These are phyloP conservation scores for Dioscorea dumetorum DNA, from an alignment of 106 monocot species.

Conservation along the genomic window DNA sequence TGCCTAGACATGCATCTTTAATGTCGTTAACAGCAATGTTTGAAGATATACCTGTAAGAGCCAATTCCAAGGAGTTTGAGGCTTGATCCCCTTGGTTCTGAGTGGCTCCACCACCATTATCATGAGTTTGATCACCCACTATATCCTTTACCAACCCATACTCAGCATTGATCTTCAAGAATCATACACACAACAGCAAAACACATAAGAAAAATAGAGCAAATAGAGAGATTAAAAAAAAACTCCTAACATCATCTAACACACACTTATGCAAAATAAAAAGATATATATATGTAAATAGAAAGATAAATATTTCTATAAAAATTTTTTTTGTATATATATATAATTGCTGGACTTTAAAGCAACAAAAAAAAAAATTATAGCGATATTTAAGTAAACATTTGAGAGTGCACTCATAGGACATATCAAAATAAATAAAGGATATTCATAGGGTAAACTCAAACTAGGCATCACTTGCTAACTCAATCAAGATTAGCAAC, in stretches of 20 bases:
- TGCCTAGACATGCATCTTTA: no score
- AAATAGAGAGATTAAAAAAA: background rate
- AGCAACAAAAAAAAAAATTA: no score
- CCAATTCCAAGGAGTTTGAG: constrained; percentile 39
- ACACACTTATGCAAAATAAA: no score
- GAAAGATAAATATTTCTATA: no score
- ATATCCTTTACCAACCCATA: constrained; percentile 61
- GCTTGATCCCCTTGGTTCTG: constrained; percentile 23
- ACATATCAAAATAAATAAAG: no score
- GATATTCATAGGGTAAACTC: no score
- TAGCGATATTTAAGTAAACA: no score
- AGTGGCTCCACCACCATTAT: constrained; percentile 9
- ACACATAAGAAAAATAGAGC: background rate
- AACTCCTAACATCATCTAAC: background rate
- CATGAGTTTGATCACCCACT: constrained; percentile 22
- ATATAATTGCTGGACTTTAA: no score
- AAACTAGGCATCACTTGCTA: background rate
- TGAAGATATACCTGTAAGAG: constrained; percentile 42
- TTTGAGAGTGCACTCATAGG: no score
- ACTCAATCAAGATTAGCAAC: background rate
- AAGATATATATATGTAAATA: no score
- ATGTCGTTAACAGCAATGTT: no score
- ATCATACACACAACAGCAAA: background rate
- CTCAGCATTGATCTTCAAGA: constrained; percentile 61
- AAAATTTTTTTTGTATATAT: no score